Conservation (phyloP, 495 filamentous ascomycete species). For the Hypomontagnella submonticulosa region DNA sequence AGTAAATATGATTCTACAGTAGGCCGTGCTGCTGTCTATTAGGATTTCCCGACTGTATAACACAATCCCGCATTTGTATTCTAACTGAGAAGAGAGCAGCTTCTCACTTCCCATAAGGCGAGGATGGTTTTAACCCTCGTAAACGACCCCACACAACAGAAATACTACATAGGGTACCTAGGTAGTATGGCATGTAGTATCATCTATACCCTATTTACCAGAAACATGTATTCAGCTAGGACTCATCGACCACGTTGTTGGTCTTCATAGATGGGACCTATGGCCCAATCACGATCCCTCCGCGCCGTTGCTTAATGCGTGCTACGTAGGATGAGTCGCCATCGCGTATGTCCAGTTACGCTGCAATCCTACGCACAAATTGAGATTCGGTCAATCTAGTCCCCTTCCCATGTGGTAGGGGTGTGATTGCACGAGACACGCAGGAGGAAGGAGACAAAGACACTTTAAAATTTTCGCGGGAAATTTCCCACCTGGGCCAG, state of each 20-base stretch:
- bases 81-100: not conserved
- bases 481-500: constrained; percentile 4
- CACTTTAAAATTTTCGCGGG: constrained; percentile 3
- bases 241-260: constrained; percentile 14
- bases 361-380: constrained; percentile 8
- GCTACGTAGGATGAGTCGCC: constrained; percentile 21
- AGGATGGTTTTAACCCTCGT: not conserved
- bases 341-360: constrained; percentile 9
- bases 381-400: constrained; percentile 13
- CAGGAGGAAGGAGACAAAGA: constrained; percentile 26
- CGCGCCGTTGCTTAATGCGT: constrained; percentile 15
- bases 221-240: too few species aligned
- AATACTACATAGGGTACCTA: too few species aligned
- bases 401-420: constrained; percentile 1
- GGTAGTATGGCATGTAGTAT: too few species aligned
- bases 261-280: constrained; percentile 1
- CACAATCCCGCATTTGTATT: not conserved
- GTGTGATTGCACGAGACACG: constrained; percentile 8
- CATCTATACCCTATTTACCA: too few species aligned
- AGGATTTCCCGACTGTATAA: not conserved
- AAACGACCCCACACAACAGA: not conserved
- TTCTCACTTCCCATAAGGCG: not conserved
- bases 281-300: constrained; percentile 14
- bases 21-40: not conserved
- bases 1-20: not conserved